Evolutionary conservation across 2,329 filamentous ascomycete species (phyloP).

Genomic region (Colletotrichum sp.): DNA sequence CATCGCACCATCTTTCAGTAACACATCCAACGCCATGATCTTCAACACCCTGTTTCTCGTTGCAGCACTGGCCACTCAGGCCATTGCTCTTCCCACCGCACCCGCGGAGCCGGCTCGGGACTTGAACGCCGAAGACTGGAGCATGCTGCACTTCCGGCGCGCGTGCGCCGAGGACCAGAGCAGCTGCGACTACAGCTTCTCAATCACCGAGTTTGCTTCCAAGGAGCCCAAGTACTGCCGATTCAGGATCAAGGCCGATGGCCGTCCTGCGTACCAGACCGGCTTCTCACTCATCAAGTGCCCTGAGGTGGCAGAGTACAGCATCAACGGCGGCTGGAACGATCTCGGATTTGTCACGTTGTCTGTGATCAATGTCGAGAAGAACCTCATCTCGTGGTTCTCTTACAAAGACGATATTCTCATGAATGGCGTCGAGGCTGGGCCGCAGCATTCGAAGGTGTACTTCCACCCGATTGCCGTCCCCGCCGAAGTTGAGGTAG

Average conservation of each 20-base stretch:
- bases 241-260: background rate
- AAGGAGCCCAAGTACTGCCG: background rate
- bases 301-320: background rate
- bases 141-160: background rate
- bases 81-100: accelerated
- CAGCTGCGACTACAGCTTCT: slow-evolving; percentile 11
- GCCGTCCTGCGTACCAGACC: background rate
- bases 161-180: background rate
- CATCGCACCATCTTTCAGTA: too few relatives aligned
- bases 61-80: background rate
- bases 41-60: background rate
- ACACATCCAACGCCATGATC: background rate
- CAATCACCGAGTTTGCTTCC: background rate
- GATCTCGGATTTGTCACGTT: background rate
- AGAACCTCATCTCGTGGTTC: background rate
- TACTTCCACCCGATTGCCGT: background rate
- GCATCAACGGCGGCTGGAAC: slow-evolving; percentile 13
- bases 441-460: background rate
- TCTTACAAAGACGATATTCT: background rate
- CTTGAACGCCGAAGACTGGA: background rate
- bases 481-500: background rate
- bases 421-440: background rate
- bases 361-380: background rate
- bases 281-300: background rate
- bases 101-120: background rate